phyloP scores from a whole-genome alignment of 1,139 yeast genomes.

The Yamadazyma conglobata region DNA sequence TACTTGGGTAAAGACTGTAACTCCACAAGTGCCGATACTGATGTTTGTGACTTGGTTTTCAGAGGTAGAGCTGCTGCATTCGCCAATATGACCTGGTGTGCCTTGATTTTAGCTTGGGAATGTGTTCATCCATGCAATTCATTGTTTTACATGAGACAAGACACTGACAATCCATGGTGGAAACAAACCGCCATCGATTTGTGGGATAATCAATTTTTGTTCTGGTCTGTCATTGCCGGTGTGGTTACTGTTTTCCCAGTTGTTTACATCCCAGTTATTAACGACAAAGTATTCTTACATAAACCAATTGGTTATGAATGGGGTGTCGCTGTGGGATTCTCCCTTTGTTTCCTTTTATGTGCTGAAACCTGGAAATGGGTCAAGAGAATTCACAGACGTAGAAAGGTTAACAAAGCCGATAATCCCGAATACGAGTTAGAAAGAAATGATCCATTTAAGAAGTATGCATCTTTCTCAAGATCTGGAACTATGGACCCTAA shows the following conservation, averaged over 20 bases:
- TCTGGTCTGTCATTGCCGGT: constrained; percentile 80
- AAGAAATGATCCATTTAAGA: constrained; percentile 60
- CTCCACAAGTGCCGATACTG: constrained; percentile 13
- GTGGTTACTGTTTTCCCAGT: constrained; percentile 76
- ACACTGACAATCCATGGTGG: constrained; percentile 56
- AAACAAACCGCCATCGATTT: constrained; percentile 57
- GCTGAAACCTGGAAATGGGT: constrained; percentile 66
- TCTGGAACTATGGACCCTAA: constrained; percentile 28
- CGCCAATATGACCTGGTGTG: constrained; percentile 89
- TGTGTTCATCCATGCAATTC: constrained; percentile 76
- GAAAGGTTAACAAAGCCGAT: constrained; percentile 25
- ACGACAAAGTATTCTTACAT: constrained; percentile 73
- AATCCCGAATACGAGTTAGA: constrained; percentile 67
- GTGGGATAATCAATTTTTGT: constrained; percentile 74
- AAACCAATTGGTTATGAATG: constrained; percentile 75
- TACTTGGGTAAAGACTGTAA: constrained; percentile 68
- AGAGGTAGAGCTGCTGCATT: constrained; percentile 79
- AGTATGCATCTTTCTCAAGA: constrained; percentile 56
- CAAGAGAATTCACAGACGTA: constrained; percentile 57
- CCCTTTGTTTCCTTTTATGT: constrained; percentile 55
- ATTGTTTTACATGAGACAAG: constrained; percentile 72
- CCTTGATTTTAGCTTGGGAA: constrained; percentile 86
- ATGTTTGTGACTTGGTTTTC: constrained; percentile 61
- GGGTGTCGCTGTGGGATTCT: constrained; percentile 71
- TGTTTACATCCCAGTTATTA: constrained; percentile 84